Base-by-base conservation (phyloP, 2,329 filamentous ascomycete genomes). In the Grosmannia clavigera region DNA sequence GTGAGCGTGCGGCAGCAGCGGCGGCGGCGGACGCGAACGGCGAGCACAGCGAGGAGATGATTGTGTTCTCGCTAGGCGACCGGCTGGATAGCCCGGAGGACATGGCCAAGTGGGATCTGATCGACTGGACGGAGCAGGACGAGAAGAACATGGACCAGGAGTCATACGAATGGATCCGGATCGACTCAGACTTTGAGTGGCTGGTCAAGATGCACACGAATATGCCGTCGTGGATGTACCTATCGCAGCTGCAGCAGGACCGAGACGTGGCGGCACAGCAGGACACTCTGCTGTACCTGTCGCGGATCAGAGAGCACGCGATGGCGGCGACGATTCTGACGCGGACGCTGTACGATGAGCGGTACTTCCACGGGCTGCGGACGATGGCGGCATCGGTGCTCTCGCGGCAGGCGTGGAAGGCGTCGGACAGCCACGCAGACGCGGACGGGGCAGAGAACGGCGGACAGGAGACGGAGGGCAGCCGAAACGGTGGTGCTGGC, bases 101-200 rank as follows among this genome's bases (percentile, higher is more conserved):
- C 59, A 82, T 90, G 54, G 77, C 82, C 57, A 84, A 90, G 51
- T 99, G 94, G 92, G 84, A 82, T 58, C 78, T 99, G 6, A 82
- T 84, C 6, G 92, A 97, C 64, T 99, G 92, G 92, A 86, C 88
- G 55, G 82, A 87, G 62, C 90, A 95, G 60, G 90, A 92, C 19
- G 92, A 97, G 72, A 81, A 87, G 43, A 85, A 85, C 67, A 97
- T 99, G 92, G 90, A 94, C 60, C 85, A 91, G 64, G 94, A 99
- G 70, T 95, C 90, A 0, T 99, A 96, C 68, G 94, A 99, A 71
- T 99, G 95, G 94, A 95, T 99, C 66, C 87, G 94, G 25, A 88
- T 97, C 74, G 94, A 99, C 71, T 92, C 92, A 19, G 95, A 99
- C 72, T 97, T 97, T 66, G 94, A 99, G 71, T 99, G 94, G 94